Evolutionary conservation across 441 rosid genomes (phyloP).

Genomic region (Breynia disticha): DNA sequence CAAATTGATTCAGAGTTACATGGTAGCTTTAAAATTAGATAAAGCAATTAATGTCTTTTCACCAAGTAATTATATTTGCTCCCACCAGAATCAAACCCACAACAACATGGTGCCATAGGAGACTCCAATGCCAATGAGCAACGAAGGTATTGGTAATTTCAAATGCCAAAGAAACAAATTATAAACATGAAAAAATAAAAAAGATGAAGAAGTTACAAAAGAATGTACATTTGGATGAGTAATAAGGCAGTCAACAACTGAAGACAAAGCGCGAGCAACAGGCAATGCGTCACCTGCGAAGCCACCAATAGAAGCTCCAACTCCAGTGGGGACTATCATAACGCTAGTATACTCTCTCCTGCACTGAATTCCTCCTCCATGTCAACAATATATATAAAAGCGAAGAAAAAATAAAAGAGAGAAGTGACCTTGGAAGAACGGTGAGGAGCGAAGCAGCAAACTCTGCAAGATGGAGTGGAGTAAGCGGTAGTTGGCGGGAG

Average conservation of each 20-base stretch:
- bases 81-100: too few species aligned
- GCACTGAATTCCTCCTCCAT: slow-evolving; percentile 20
- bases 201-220: background rate
- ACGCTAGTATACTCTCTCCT: slow-evolving; percentile 52
- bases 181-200: background rate
- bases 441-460: slow-evolving; percentile 21
- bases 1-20: too few species aligned
- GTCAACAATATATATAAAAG: background rate
- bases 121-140: too few species aligned
- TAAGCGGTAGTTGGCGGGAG: slow-evolving; percentile 10
- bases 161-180: too few species aligned
- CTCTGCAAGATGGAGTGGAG: slow-evolving; percentile 1
- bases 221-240: slow-evolving; percentile 44
- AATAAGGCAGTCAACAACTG: slow-evolving; percentile 59
- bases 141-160: too few species aligned
- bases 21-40: too few species aligned
- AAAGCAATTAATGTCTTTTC: too few species aligned
- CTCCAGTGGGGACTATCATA: slow-evolving; percentile 56
- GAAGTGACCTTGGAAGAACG: slow-evolving; percentile 21
- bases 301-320: slow-evolving; percentile 60
- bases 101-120: too few species aligned
- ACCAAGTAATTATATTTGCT: too few species aligned
- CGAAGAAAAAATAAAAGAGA: background rate
- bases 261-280: slow-evolving; percentile 43
- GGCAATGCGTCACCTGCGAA: slow-evolving; percentile 61